phyloP scores from a whole-genome alignment of 768 basidiomycete species.

The Lepiota venenata region DNA sequence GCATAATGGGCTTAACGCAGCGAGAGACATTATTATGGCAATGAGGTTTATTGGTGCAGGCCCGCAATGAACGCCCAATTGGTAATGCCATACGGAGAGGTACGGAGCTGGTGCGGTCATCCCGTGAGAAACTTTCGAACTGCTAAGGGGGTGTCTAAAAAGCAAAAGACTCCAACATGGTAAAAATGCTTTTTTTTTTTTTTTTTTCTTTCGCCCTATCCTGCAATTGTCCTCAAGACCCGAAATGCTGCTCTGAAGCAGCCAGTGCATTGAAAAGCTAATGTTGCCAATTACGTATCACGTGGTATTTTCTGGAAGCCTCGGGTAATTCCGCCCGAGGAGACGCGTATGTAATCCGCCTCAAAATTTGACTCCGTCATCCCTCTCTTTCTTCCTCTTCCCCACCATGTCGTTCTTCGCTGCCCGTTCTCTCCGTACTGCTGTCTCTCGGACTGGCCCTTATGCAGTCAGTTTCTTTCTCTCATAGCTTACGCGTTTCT shows the following conservation, averaged over 20 bases:
- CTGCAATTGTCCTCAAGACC: neutral
- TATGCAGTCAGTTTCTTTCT: slow-evolving; percentile 49
- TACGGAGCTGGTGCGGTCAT: neutral
- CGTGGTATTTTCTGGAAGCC: slow-evolving; percentile 31
- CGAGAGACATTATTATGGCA: too few species aligned
- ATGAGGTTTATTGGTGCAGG: neutral
- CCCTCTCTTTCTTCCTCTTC: slow-evolving; percentile 33
- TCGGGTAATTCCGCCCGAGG: slow-evolving; percentile 15
- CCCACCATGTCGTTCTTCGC: slow-evolving; percentile 68
- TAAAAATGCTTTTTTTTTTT: too few species aligned
- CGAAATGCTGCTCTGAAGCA: neutral
- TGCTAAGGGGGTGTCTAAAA: too few species aligned
- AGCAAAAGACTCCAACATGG: too few species aligned
- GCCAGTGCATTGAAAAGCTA: neutral
- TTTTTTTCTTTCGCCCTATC: too few species aligned
- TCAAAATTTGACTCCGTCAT: slow-evolving; percentile 15
- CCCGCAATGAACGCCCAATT: neutral
- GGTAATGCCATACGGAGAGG: neutral
- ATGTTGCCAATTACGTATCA: slow-evolving; percentile 4
- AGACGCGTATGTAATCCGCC: slow-evolving; percentile 14
- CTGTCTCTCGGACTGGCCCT: slow-evolving; percentile 56
- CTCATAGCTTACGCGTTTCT: slow-evolving; percentile 2
- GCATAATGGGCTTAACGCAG: neutral
- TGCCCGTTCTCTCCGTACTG: slow-evolving; percentile 60
- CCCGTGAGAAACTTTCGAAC: slow-evolving; percentile 3